A percentile compares a stretch with the other conserved stretches of the same genome.
Evolutionary conservation across 1,284 basidiomycete genomes (phyloP).

Genomic region (Marasmius tenuissimus): DNA sequence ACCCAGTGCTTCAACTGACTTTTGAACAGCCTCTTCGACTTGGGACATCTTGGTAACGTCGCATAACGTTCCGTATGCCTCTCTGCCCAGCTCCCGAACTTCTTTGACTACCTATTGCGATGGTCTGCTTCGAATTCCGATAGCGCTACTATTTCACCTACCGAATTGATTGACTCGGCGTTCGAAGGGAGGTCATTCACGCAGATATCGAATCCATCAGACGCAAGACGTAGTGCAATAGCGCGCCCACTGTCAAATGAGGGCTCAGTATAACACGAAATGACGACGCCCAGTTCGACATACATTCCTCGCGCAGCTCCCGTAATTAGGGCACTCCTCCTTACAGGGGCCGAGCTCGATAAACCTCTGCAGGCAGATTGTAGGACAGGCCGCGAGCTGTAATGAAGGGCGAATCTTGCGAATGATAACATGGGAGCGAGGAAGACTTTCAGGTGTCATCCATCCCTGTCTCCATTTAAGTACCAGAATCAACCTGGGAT

Average conservation of each 20-base stretch:
- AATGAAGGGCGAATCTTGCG: too few species aligned
- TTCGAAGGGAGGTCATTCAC: slow-evolving; percentile 12
- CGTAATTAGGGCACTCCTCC: slow-evolving; percentile 10
- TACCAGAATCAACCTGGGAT: too few species aligned
- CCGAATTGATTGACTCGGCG: slow-evolving; percentile 1
- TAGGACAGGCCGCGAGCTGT: too few species aligned
- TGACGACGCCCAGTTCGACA: background rate
- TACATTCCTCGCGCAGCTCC: slow-evolving; percentile 14
- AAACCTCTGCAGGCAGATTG: background rate
- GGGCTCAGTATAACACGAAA: background rate
- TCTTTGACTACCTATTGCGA: slow-evolving; percentile 9
- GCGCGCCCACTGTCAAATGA: slow-evolving; percentile 6
- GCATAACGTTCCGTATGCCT: slow-evolving; percentile 5
- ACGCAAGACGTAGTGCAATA: slow-evolving; percentile 10
- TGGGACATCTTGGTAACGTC: slow-evolving; percentile 13
- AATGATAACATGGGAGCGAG: too few species aligned
- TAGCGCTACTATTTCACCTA: background rate
- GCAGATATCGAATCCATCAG: slow-evolving; percentile 12
- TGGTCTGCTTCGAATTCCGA: background rate
- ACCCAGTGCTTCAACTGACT: slow-evolving; percentile 10
- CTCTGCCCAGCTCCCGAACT: slow-evolving; percentile 9
- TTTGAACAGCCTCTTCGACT: slow-evolving; percentile 9
- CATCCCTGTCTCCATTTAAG: too few species aligned
- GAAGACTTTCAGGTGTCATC: too few species aligned
- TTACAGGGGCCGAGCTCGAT: background rate